Evolutionary conservation across 371 early-diverging fungal genomes (phyloP), one percentile per base, ranked within the genome.

Genomic region (Actinomortierella wolfii): DNA sequence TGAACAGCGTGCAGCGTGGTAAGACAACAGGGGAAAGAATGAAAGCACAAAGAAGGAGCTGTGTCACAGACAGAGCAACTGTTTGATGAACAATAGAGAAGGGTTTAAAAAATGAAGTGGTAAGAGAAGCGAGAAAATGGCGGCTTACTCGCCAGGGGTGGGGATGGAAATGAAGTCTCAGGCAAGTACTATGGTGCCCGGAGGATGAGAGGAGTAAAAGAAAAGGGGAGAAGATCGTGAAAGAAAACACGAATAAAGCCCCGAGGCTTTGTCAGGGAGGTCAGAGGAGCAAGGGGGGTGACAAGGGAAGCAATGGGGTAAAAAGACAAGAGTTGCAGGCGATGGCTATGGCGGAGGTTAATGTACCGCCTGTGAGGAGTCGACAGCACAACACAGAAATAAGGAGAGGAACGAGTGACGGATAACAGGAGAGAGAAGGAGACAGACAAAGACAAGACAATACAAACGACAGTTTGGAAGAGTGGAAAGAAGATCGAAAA

Each of bases 91-190:
- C 59, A 26, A 59, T 23, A 51, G 44, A 52, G 39, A 44, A 43
- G 20, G 53, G 53, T 20, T 39, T 50, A 2, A 26, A 26, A 25
- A 56, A 46, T 40, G 28, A 28, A 21, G 26, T 51, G 52, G 34
- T 23, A 59, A 34, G 46, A 29, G 46, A 47, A 47, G 57, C 48
- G 45, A n/a, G n/a, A n/a, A n/a, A n/a, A n/a, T n/a, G n/a, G n/a
- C n/a, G n/a, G n/a, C n/a, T n/a, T 11, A 34, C 34, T 34, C 34
- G 34, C 11, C 34, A 51, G 51, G 18, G 42, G 46, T 1, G 51
- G 41, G 25, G 49, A 47, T 21, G 46, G 23, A 49, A 26, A n/a
- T n/a, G n/a, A n/a, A n/a, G n/a, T n/a, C n/a, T n/a, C n/a, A n/a
- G n/a, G n/a, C 49, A 39, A 8, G 39, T n/a, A 24, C 21, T 61